Base-by-base conservation (phyloP, 2,329 filamentous ascomycete species). In the Sordariomycetes sp. region DNA sequence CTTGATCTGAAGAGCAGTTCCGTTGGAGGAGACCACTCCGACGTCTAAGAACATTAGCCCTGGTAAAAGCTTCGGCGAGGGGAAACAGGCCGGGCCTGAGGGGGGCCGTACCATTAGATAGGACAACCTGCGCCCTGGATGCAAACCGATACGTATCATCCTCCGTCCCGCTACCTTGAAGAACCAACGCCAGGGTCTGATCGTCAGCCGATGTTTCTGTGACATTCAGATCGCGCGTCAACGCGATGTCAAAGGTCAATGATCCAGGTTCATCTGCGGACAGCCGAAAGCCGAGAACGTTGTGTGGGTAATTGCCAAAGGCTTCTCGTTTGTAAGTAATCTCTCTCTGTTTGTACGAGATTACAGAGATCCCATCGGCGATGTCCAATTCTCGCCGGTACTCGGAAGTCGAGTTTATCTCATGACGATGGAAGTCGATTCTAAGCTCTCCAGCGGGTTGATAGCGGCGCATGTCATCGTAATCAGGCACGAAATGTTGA, bases 321-420 rank as follows among this genome's bases (percentile, higher is more conserved):
- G 36, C 36, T 8, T 51, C 48, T 24, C 49, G 40, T 18, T 39
- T 38, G 28, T 46, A 48, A 4, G 38, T 39, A 3, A 45, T 35
- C 4, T 41, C 46, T 4, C 30, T 31, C 9, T 34, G 37, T 5
- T 24, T 23, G 26, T 45, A 48, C 5, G 35, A 34, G 4, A 43
- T 35, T 9, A 39, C 33, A 16, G 35, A 23, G 6, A 42, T 31
- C 8, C 35, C 34, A 9, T 39, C 35, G 5, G 30, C 27, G 9
- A 48, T 32, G 28, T 47, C 44, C 11, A 47, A 28, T 34, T 37
- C 40, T 9, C 45, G 42, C 24, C 39, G 30, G 32, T 47, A 48
- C 6, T 26, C 53, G 19, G 62, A 45, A 12, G 58, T 48, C 24
- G 51, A 43, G 30, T 32, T 12, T 56, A 35, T 19, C 45, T 45